Base-by-base conservation (phyloP, 2,329 filamentous ascomycete species). In the Orbilia blumenaviensis region DNA sequence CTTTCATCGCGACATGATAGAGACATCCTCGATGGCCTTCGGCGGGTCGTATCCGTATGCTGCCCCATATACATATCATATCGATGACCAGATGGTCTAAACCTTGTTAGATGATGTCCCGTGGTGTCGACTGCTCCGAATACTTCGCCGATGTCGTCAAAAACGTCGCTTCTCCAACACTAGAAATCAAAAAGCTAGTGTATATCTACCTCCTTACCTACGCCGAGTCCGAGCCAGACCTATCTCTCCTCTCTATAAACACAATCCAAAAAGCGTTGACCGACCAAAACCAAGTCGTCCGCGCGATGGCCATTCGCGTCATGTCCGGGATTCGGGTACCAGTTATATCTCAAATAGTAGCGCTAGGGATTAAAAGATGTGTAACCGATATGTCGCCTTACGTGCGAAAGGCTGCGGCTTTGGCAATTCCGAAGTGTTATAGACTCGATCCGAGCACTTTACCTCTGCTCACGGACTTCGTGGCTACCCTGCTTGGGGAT, bases 81-180 rank as follows among this genome's bases (percentile, higher is more conserved):
- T 4, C 0, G n/a, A 27, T 9, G 3, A 25, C 3, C 10, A 27
- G 18, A 12, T 16, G 14, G 16, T 38, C 29, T 56, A 38, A 56
- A 23, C 21, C 32, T 27, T 8, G n/a, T 48, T 64, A 97, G 93
- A 94, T 98, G 91, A 96, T 97, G 89, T 98, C 97, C 84, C 89
- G 90, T 79, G 89, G 92, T 80, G 92, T 96, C 82, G 91, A 92
- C 79, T 97, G 93, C 71, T 87, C 96, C 1, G 90, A 92, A 21
- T 96, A 94, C 86, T 99, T 99, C 86, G 96, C 94, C n/a, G 92
- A 93, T 23, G 92, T 99, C 66, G 93, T 99, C 83, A 99, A 99
- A 85, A 99, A 98, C 80, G 93, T 97, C 74, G 94, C 94, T 27
- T 97, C 92, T 38, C 91, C 94, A 12, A 97, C 93, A 81, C 87